Percentiles rank a stretch among this genome's conserved stretches.
These are phyloP conservation scores for Chlorella sp. DNA, from an alignment of 139 green algal species.

Conservation along the genomic window DNA sequence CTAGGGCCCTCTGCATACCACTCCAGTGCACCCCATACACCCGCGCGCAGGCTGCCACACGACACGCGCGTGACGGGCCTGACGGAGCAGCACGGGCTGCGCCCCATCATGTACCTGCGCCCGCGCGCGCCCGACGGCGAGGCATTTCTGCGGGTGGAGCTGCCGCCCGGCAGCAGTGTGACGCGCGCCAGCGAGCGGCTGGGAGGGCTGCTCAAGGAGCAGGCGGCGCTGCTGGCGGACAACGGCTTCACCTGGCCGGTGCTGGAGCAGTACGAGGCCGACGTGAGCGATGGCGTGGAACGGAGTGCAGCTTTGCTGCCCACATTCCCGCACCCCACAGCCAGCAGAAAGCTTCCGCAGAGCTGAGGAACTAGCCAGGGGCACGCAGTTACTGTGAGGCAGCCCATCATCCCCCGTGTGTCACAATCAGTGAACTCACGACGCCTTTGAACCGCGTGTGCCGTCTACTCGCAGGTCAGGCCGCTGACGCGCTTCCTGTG, in stretches of 20 bases:
- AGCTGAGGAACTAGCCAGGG: too few species aligned
- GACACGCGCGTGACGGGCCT: neutral
- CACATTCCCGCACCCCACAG: too few species aligned
- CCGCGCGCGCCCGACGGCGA: neutral
- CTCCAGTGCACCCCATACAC: too few species aligned
- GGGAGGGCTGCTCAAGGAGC: neutral
- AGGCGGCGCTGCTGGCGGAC: neutral
- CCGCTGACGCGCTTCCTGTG: slow-evolving; percentile 64
- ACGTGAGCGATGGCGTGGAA: neutral
- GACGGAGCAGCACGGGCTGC: neutral
- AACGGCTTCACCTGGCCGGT: neutral
- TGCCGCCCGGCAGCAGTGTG: neutral
- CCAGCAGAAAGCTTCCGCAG: too few species aligned
- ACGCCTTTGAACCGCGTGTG: too few species aligned
- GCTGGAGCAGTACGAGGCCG: neutral
- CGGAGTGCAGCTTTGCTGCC: too few species aligned
- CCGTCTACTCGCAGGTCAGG: slow-evolving; percentile 44
- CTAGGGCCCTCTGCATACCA: too few species aligned
- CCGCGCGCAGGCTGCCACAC: neutral
- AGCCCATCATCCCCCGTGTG: too few species aligned
- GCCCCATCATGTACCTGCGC: slow-evolving; percentile 1
- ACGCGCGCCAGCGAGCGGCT: neutral
- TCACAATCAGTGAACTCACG: neutral
- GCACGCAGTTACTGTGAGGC: too few species aligned
- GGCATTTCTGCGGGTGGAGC: neutral